phyloP scores from a whole-genome alignment of 257 asterid genomes.

The Paraleonurus japonicus region DNA sequence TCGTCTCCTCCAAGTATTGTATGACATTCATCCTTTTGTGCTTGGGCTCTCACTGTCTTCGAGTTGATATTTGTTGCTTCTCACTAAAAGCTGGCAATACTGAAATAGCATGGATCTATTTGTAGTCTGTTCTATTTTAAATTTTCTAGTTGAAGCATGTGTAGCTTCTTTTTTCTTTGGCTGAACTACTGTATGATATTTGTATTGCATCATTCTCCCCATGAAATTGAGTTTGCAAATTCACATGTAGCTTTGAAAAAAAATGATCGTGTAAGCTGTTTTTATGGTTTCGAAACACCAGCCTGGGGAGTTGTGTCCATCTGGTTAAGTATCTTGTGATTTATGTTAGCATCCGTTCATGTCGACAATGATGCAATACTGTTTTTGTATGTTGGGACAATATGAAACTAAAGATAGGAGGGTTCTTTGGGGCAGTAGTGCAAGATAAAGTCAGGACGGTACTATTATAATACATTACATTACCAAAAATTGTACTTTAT shows the following conservation, averaged over 20 bases:
- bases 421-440: background rate
- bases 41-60: background rate
- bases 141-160: constrained; percentile 6
- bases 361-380: background rate
- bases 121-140: background rate
- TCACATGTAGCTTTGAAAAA: too few relatives aligned
- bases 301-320: too few relatives aligned
- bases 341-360: background rate
- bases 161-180: constrained; percentile 10
- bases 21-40: background rate
- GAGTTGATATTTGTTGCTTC: background rate
- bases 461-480: background rate
- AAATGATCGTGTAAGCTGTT: too few relatives aligned
- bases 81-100: constrained; percentile 5
- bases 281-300: too few relatives aligned
- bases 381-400: too few relatives aligned
- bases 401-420: background rate
- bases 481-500: constrained; percentile 1
- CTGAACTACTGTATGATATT: background rate
- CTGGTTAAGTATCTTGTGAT: too few relatives aligned
- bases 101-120: background rate
- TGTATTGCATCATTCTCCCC: too few relatives aligned
- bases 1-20: background rate
- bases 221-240: too few relatives aligned
- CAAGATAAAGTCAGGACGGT: background rate